Conservation (phyloP, 2,329 filamentous ascomycete genomes). For the Aspergillus pseudotamarii region DNA sequence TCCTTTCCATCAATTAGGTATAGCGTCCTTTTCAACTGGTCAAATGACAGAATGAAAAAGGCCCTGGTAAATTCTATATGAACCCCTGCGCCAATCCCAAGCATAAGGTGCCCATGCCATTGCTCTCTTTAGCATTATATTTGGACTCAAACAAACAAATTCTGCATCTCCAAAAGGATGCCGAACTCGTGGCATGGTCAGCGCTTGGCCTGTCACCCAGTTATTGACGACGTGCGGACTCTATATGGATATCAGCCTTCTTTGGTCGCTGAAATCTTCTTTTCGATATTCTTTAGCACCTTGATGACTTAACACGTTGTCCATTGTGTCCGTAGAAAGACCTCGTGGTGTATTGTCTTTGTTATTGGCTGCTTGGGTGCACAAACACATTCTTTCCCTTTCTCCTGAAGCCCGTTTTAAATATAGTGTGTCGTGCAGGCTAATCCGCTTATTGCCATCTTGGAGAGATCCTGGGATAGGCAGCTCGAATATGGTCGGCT, state of each 20-base stretch:
- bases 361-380: neutral
- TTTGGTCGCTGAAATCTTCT: neutral
- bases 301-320: neutral
- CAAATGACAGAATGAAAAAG: neutral
- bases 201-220: neutral
- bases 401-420: neutral
- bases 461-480: neutral
- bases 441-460: neutral
- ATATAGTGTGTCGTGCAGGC: neutral
- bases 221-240: neutral
- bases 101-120: neutral
- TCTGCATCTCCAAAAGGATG: neutral
- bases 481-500: neutral
- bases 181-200: neutral
- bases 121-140: neutral
- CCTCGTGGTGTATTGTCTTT: neutral
- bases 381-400: neutral
- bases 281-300: neutral
- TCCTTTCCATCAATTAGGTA: neutral
- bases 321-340: neutral
- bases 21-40: neutral
- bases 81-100: neutral
- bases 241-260: neutral
- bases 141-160: neutral
- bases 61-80: neutral